Evolutionary conservation across 2,329 filamentous ascomycete genomes (phyloP).

Genomic region (Exophiala phaeomuriformis): DNA sequence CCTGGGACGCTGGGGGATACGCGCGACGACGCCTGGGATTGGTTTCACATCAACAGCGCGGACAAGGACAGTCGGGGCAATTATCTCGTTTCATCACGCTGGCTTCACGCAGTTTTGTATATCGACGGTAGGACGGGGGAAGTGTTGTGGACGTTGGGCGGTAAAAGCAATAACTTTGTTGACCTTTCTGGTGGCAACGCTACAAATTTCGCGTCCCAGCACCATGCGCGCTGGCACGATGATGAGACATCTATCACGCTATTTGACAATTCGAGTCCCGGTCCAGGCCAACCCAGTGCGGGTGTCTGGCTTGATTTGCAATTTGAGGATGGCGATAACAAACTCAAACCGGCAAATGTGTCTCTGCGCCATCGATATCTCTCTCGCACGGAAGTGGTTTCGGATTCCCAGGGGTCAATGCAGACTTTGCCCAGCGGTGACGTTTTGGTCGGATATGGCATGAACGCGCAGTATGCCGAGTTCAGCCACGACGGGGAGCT

Average conservation of each 20-base stretch:
- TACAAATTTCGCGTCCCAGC: conserved; percentile 46
- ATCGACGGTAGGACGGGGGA: conserved; percentile 39
- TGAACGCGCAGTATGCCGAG: conserved; percentile 44
- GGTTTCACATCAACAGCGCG: conserved; percentile 50
- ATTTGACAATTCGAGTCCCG: conserved; percentile 34
- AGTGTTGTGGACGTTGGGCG: conserved; percentile 48
- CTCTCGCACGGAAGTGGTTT: conserved; percentile 25
- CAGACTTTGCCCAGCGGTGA: conserved; percentile 39
- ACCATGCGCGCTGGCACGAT: conserved; percentile 42
- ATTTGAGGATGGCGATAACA: conserved; percentile 36
- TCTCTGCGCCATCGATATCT: conserved; percentile 24
- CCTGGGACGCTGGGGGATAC: background rate
- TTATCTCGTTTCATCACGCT: conserved; percentile 40
- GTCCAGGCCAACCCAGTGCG: conserved; percentile 31
- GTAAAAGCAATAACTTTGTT: conserved; percentile 39
- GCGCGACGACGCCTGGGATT: conserved; percentile 40
- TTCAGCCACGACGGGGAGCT: conserved; percentile 34
- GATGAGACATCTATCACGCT: conserved; percentile 30
- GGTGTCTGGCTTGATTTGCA: conserved; percentile 40
- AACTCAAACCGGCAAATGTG: conserved; percentile 37
- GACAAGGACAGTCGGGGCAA: conserved; percentile 44
- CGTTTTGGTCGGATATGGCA: conserved; percentile 44
- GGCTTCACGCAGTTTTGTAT: conserved; percentile 37
- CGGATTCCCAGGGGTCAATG: conserved; percentile 37
- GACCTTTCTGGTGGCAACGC: conserved; percentile 39